Percentiles rank a stretch among this genome's conserved stretches.
phyloP scores from a whole-genome alignment of 177 flowering plant species.

The Tripterygium wilfordii region DNA sequence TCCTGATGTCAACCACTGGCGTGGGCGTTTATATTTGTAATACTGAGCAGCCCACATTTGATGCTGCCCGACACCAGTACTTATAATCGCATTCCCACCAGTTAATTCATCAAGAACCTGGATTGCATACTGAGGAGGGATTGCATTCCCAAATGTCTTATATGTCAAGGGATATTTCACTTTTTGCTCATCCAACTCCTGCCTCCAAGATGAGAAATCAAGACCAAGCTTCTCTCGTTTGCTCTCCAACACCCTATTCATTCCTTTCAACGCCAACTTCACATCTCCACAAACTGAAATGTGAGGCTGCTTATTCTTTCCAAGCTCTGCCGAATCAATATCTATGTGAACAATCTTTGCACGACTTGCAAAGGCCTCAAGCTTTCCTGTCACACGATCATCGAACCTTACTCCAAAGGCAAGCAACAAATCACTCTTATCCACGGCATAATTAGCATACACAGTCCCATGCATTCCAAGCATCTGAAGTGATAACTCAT shows the following conservation, averaged over 20 bases:
- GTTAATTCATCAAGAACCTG: slow-evolving; percentile 67
- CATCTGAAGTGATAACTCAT: slow-evolving; percentile 61
- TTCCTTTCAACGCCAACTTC: slow-evolving; percentile 47
- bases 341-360: slow-evolving; percentile 43
- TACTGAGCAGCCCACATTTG: slow-evolving; percentile 95
- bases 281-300: slow-evolving; percentile 66
- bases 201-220: slow-evolving; percentile 62
- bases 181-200: slow-evolving; percentile 63
- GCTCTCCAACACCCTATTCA: slow-evolving; percentile 48
- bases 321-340: slow-evolving; percentile 69
- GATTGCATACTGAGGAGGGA: slow-evolving; percentile 85
- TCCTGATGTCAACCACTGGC: slow-evolving; percentile 80
- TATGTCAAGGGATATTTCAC: slow-evolving; percentile 46
- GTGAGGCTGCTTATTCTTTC: slow-evolving; percentile 86
- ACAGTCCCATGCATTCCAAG: slow-evolving; percentile 97
- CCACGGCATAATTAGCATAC: slow-evolving; percentile 82
- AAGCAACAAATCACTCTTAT: slow-evolving; percentile 66
- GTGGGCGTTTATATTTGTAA: slow-evolving; percentile 59
- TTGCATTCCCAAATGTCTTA: slow-evolving; percentile 14
- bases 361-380: slow-evolving; percentile 79
- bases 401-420: slow-evolving; percentile 26
- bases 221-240: slow-evolving; percentile 18
- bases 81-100: slow-evolving; percentile 60
- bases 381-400: slow-evolving; percentile 82
- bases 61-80: slow-evolving; percentile 88